Conservation (phyloP, 176 grass and related monocot genomes). For the Aegilops tauschii region DNA sequence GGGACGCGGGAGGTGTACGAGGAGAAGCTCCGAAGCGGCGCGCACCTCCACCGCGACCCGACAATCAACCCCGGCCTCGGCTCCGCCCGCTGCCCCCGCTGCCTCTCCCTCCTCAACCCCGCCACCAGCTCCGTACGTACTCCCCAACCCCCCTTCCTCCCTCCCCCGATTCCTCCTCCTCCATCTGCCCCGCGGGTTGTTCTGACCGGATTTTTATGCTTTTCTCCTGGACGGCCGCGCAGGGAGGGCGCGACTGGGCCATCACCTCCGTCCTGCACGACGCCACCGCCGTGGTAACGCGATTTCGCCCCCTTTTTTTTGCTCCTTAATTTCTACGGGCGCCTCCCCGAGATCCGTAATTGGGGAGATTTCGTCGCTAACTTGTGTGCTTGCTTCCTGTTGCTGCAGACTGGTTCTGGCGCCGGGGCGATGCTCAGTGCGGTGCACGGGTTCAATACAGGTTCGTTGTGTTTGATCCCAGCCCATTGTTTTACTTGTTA, state of each 20-base stretch:
- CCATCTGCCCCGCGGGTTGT: neutral
- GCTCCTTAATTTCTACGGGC: neutral
- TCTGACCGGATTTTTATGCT: slow-evolving; percentile 14
- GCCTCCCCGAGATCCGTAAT: neutral
- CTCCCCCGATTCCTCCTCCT: neutral
- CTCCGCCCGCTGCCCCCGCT: slow-evolving; percentile 74
- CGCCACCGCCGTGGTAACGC: slow-evolving; percentile 79
- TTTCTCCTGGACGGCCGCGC: neutral
- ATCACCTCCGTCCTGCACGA: slow-evolving; percentile 85
- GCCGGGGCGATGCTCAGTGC: slow-evolving; percentile 81
- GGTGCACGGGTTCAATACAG: slow-evolving; percentile 84
- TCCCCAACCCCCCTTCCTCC: neutral
- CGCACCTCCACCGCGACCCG: slow-evolving; percentile 74
- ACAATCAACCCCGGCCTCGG: slow-evolving; percentile 89
- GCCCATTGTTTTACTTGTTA: neutral
- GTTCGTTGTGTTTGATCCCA: neutral
- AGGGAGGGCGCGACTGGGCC: slow-evolving; percentile 72
- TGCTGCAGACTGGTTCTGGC: slow-evolving; percentile 68
- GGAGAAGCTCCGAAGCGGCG: slow-evolving; percentile 90
- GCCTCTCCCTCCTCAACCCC: slow-evolving; percentile 88
- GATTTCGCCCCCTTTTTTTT: neutral
- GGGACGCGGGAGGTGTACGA: slow-evolving; percentile 96
- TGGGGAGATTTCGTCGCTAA: neutral
- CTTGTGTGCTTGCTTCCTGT: neutral
- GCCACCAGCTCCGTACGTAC: slow-evolving; percentile 29